These are phyloP conservation scores for Chalciporus sp. DNA, from an alignment of 1,284 basidiomycete genomes.

Conservation along the genomic window DNA sequence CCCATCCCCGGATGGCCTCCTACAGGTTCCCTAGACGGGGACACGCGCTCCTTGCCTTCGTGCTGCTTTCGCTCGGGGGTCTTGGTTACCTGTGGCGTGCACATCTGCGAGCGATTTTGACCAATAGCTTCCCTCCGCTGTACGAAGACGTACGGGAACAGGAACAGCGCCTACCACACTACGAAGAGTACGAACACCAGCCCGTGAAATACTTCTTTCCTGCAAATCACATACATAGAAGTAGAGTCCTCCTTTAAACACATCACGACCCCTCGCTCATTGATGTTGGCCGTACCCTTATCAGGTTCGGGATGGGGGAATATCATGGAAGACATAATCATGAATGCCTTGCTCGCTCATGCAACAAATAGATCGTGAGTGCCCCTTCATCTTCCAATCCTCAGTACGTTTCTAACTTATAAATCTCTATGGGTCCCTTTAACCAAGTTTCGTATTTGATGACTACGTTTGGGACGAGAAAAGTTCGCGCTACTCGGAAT, in stretches of 20 bases:
- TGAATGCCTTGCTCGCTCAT: slow-evolving; percentile 38
- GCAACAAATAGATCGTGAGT: slow-evolving; percentile 37
- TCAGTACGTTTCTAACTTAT: not conserved
- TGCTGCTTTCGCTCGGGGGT: slow-evolving; percentile 6
- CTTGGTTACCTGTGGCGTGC: slow-evolving; percentile 7
- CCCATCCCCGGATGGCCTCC: slow-evolving; percentile 18
- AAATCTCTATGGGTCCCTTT: not conserved
- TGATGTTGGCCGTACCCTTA: not conserved
- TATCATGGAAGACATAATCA: slow-evolving; percentile 43
- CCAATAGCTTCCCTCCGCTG: slow-evolving; percentile 19
- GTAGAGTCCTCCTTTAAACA: slow-evolving; percentile 14
- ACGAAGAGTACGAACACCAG: slow-evolving; percentile 25
- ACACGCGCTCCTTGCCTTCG: slow-evolving; percentile 14
- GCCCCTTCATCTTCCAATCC: not conserved
- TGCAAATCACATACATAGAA: slow-evolving; percentile 30
- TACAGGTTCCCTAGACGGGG: slow-evolving; percentile 28
- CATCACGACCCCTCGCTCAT: not conserved
- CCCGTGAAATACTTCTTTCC: slow-evolving; percentile 31
- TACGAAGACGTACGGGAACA: slow-evolving; percentile 21
- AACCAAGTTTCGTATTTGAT: slow-evolving; percentile 41
- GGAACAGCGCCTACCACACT: slow-evolving; percentile 25
- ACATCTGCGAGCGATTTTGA: not conserved
- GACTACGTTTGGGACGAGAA: slow-evolving; percentile 40
- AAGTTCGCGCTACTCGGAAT: slow-evolving; percentile 33
- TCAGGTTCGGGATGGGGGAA: slow-evolving; percentile 45